Evolutionary conservation across 805 yeast genomes (phyloP).

Genomic region (Candida tammaniensis): DNA sequence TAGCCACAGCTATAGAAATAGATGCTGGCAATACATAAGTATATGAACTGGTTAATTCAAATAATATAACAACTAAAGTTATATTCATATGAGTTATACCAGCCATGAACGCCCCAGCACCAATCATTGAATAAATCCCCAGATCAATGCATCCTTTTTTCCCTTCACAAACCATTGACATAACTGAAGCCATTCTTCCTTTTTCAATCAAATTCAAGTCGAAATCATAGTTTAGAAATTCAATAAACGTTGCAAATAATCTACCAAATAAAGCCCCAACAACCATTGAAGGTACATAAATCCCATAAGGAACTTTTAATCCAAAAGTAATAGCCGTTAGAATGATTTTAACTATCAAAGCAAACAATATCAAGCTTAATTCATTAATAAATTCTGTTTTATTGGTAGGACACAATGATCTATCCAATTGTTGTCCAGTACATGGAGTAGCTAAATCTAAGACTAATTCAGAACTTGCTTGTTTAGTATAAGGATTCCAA

Average conservation of each 20-base stretch:
- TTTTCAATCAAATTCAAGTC: constrained; percentile 4
- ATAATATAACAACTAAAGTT: constrained; percentile 48
- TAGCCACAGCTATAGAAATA: constrained; percentile 53
- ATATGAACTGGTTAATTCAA: constrained; percentile 55
- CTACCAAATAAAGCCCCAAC: constrained; percentile 61
- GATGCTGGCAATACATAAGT: constrained; percentile 58
- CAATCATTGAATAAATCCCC: constrained; percentile 52
- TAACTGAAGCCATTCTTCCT: constrained; percentile 2
- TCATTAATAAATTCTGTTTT: constrained; percentile 27
- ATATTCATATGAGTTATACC: constrained; percentile 56
- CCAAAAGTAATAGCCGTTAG: constrained; percentile 57
- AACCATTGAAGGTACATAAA: constrained; percentile 64
- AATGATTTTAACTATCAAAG: constrained; percentile 42
- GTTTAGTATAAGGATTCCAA: constrained; percentile 48
- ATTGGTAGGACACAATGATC: constrained; percentile 28
- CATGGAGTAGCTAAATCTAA: constrained; percentile 52
- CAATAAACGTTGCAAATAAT: constrained; percentile 42
- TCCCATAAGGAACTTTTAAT: constrained; percentile 56
- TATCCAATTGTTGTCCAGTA: constrained; percentile 24
- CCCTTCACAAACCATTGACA: constrained; percentile 16
- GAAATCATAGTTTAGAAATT: constrained; percentile 29
- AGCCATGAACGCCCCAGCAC: constrained; percentile 59
- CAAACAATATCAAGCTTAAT: constrained; percentile 32
- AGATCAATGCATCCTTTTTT: constrained; percentile 34
- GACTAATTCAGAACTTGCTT: constrained; percentile 48